Conservation (phyloP, 345 rosid species). For the Sapria himalayana region DNA sequence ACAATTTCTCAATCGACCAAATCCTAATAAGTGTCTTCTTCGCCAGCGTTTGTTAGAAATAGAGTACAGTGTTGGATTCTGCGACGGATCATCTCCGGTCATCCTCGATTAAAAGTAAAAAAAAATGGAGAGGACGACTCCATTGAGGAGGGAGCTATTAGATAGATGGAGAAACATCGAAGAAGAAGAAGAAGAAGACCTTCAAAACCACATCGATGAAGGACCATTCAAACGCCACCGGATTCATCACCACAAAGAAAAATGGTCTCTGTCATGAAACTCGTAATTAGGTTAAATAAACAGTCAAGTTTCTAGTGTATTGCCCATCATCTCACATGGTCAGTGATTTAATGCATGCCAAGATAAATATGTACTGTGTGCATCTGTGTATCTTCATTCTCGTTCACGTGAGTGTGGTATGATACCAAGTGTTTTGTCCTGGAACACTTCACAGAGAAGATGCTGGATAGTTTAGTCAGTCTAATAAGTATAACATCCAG, state of each 20-base stretch:
- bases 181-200: slow-evolving; percentile 45
- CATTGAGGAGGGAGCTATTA: slow-evolving; percentile 29
- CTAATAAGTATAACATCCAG: no score
- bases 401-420: no score
- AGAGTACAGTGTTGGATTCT: no score
- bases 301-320: background rate
- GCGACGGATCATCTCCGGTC: no score
- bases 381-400: no score
- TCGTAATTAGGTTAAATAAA: background rate
- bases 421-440: no score
- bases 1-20: no score
- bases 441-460: no score
- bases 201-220: slow-evolving; percentile 15
- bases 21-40: no score
- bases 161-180: slow-evolving; percentile 61
- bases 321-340: background rate
- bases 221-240: slow-evolving; percentile 23
- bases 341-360: background rate
- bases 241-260: slow-evolving; percentile 49
- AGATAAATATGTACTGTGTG: background rate
- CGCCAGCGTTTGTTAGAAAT: no score
- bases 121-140: slow-evolving; percentile 19
- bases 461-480: no score
- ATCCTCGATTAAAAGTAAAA: background rate
- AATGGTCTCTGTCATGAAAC: slow-evolving; percentile 26